A percentile compares a stretch with the other conserved stretches of the same genome.
Evolutionary conservation across 176 grass and related monocot genomes (phyloP).

Genomic region (Neostapfia colusana): DNA sequence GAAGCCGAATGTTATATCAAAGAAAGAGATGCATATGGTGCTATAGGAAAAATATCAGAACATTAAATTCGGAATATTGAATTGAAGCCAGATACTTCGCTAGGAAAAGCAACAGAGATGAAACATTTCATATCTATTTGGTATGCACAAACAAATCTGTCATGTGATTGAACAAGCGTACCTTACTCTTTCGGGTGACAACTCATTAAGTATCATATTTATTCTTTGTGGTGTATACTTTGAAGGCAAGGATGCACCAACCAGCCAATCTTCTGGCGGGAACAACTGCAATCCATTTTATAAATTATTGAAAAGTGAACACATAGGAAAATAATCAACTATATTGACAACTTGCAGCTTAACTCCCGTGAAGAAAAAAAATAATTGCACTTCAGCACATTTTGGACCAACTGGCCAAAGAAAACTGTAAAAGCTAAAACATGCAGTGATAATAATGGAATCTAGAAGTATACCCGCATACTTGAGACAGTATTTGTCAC

Average conservation of each 20-base stretch:
- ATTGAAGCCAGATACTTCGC: background rate
- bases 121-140: conserved; percentile 2
- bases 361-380: background rate
- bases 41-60: conserved; percentile 7
- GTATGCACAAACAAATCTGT: conserved; percentile 16
- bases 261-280: conserved; percentile 93
- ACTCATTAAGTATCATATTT: conserved; percentile 65
- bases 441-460: conserved; percentile 18
- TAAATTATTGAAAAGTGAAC: conserved; percentile 21
- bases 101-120: background rate
- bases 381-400: background rate
- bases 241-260: conserved; percentile 57
- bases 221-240: conserved; percentile 73
- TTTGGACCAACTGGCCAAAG: background rate
- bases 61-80: conserved; percentile 22
- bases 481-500: conserved; percentile 54
- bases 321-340: conserved; percentile 10
- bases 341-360: background rate
- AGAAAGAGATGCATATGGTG: conserved; percentile 10
- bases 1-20: conserved; percentile 4
- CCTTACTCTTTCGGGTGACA: conserved; percentile 80
- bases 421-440: conserved; percentile 9
- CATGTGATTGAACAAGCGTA: conserved; percentile 34
- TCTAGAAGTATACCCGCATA: conserved; percentile 69
- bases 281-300: conserved; percentile 56